These are phyloP conservation scores for Amoeboradix gromovi DNA, from an alignment of 371 early-diverging fungal species.

Conservation along the genomic window DNA sequence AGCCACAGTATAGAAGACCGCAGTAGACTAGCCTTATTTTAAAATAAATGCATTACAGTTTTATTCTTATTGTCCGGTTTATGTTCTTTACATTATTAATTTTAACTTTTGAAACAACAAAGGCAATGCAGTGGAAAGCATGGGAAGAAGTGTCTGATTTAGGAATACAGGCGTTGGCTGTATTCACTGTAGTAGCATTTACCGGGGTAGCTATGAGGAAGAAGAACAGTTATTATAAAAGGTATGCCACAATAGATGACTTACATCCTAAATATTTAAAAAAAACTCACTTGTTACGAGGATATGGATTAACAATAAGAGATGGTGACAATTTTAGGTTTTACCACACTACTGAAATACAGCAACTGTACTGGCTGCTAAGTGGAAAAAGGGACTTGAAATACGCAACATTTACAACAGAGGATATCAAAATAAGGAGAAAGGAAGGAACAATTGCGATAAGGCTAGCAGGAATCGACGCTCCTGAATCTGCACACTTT, in stretches of 20 bases:
- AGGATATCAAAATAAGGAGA: not conserved
- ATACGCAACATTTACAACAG: not conserved
- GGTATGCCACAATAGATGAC: not conserved
- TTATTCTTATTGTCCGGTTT: no score
- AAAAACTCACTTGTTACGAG: not conserved
- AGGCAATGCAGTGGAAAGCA: not conserved
- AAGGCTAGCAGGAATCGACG: constrained; percentile 44
- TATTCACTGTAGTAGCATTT: not conserved
- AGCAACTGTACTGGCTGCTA: not conserved
- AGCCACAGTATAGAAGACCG: not conserved
- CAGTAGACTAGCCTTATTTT: no score
- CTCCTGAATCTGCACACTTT: constrained; percentile 41
- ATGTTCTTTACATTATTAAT: no score
- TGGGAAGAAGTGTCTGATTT: not conserved
- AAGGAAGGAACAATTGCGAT: constrained; percentile 26
- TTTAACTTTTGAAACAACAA: no score
- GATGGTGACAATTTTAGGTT: constrained; percentile 9
- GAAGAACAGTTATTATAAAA: not conserved
- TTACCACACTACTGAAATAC: constrained; percentile 4
- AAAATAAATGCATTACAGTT: no score
- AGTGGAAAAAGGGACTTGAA: not conserved
- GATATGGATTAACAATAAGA: constrained; percentile 1
- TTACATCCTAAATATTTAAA: not conserved
- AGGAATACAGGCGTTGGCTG: not conserved
- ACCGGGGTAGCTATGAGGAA: not conserved